Evolutionary conservation across 1,139 yeast species (phyloP).

Genomic region (Taiozyma sp.): DNA sequence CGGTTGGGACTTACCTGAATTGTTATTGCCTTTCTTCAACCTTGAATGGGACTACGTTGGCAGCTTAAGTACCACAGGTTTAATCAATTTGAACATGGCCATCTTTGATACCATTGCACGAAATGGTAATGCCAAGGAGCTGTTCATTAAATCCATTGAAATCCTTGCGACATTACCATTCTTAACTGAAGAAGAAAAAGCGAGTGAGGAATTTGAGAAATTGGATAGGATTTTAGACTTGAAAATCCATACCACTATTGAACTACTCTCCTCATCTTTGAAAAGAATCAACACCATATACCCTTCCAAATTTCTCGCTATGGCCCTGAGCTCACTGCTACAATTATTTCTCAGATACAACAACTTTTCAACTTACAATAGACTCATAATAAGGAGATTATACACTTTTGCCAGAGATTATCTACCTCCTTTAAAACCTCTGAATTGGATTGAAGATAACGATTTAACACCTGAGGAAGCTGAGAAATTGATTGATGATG

Average conservation of each 20-base stretch:
- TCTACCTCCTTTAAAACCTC: conserved; percentile 41
- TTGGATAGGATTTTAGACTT: conserved; percentile 38
- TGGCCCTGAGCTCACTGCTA: conserved; percentile 54
- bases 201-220: not conserved
- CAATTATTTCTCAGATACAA: conserved; percentile 43
- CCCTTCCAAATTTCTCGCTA: conserved; percentile 74
- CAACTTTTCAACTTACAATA: conserved; percentile 26
- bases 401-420: conserved; percentile 68
- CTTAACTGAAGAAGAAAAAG: conserved; percentile 7
- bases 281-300: conserved; percentile 53
- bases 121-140: conserved; percentile 75
- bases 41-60: conserved; percentile 19
- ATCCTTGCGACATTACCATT: conserved; percentile 36
- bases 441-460: conserved; percentile 29
- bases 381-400: conserved; percentile 54
- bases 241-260: conserved; percentile 59
- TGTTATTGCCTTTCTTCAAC: conserved; percentile 46
- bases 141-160: conserved; percentile 68
- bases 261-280: conserved; percentile 51
- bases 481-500: conserved; percentile 41
- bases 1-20: conserved; percentile 85
- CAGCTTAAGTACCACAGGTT: conserved; percentile 2
- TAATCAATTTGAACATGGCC: conserved; percentile 17
- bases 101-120: conserved; percentile 37
- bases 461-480: conserved; percentile 36